Evolutionary conservation across 495 filamentous ascomycete species (phyloP).

Genomic region (Melanomma pulvis-pyrius): DNA sequence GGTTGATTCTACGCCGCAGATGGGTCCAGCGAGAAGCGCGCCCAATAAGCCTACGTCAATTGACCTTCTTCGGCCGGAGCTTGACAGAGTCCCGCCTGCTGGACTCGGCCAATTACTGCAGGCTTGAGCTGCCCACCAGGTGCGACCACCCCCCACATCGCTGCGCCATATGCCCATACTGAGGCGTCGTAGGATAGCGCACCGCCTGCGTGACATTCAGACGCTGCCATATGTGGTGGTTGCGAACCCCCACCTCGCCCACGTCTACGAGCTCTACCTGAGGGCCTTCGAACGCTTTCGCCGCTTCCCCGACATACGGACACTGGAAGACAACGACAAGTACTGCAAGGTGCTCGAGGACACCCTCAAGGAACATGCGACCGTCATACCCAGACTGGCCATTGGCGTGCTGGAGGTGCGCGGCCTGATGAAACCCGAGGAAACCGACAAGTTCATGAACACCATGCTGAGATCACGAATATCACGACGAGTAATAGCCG

Average conservation of each 20-base stretch:
- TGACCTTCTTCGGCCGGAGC: slow-evolving; percentile 92
- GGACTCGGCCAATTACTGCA: slow-evolving; percentile 95
- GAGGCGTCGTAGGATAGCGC: slow-evolving; percentile 65
- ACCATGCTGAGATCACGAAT: slow-evolving; percentile 89
- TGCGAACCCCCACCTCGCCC: slow-evolving; percentile 88
- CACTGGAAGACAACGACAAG: slow-evolving; percentile 84
- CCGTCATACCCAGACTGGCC: slow-evolving; percentile 89
- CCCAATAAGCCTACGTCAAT: slow-evolving; percentile 84
- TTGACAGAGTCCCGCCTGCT: slow-evolving; percentile 87
- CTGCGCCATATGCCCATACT: neutral
- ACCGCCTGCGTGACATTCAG: slow-evolving; percentile 96
- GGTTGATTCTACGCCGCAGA: slow-evolving; percentile 51
- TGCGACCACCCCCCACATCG: slow-evolving; percentile 34
- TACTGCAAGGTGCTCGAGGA: slow-evolving; percentile 80
- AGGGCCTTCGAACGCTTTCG: slow-evolving; percentile 89
- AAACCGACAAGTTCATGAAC: slow-evolving; percentile 94
- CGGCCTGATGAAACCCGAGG: slow-evolving; percentile 72
- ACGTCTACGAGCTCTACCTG: slow-evolving; percentile 97
- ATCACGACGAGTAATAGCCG: slow-evolving; percentile 92
- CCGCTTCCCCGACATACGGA: slow-evolving; percentile 78
- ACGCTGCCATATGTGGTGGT: slow-evolving; percentile 94
- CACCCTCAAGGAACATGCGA: slow-evolving; percentile 83
- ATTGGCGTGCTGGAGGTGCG: slow-evolving; percentile 92
- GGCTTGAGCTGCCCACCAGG: slow-evolving; percentile 92
- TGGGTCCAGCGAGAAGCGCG: slow-evolving; percentile 84